Percentiles rank a stretch among this genome's conserved stretches.
phyloP scores from a whole-genome alignment of 2,329 filamentous ascomycete species.

The Chaetothyriales sp. region DNA sequence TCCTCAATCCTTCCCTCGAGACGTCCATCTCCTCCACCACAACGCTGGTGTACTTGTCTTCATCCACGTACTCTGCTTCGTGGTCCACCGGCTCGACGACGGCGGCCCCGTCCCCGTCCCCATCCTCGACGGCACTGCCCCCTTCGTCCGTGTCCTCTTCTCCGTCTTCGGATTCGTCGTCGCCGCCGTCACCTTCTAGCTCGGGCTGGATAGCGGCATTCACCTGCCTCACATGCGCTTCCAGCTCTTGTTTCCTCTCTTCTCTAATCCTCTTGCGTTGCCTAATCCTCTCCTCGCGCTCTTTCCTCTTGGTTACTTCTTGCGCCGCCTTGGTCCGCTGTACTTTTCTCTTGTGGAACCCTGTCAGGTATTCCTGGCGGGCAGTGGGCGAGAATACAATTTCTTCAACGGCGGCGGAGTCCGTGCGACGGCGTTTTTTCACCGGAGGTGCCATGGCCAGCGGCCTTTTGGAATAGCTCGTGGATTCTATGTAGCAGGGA shows the following conservation, averaged over 20 bases:
- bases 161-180: not conserved
- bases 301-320: slow-evolving; percentile 63
- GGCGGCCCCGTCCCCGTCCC: slow-evolving; percentile 34
- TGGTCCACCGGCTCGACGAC: slow-evolving; percentile 46
- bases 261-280: slow-evolving; percentile 71
- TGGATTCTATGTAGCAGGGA: too few relatives aligned
- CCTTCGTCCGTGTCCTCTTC: slow-evolving; percentile 16
- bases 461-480: too few relatives aligned
- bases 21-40: slow-evolving; percentile 81
- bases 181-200: slow-evolving; percentile 23
- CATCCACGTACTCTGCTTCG: slow-evolving; percentile 90
- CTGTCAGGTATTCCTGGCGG: slow-evolving; percentile 77
- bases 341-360: slow-evolving; percentile 91
- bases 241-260: slow-evolving; percentile 65
- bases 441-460: too few relatives aligned
- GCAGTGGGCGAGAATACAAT: slow-evolving; percentile 71
- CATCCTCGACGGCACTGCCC: slow-evolving; percentile 9
- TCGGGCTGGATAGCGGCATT: slow-evolving; percentile 55
- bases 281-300: slow-evolving; percentile 60
- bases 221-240: slow-evolving; percentile 67
- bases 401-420: slow-evolving; percentile 41
- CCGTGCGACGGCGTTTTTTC: too few relatives aligned
- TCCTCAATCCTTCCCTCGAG: slow-evolving; percentile 57
- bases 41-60: slow-evolving; percentile 89
- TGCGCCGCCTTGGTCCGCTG: slow-evolving; percentile 74